Evolutionary conservation across 2,329 filamentous ascomycete genomes (phyloP).

Genomic region (Claviceps spartinae): DNA sequence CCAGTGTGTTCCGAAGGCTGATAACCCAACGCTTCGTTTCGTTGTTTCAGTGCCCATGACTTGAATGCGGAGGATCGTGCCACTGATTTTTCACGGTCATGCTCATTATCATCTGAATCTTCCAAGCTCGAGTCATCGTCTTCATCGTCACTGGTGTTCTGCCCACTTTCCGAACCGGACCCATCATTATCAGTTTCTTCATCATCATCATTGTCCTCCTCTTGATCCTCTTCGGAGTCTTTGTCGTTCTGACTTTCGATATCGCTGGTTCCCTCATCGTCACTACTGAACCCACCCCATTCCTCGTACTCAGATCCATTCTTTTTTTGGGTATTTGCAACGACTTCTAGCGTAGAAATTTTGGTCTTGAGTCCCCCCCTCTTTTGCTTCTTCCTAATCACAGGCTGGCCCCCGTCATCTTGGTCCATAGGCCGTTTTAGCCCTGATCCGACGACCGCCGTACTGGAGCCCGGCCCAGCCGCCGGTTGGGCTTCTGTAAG

Average conservation of each 20-base stretch:
- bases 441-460: slow-evolving; percentile 50
- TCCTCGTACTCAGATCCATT: slow-evolving; percentile 32
- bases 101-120: slow-evolving; percentile 14
- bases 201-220: slow-evolving; percentile 11
- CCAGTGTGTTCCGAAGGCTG: slow-evolving; percentile 30
- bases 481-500: neutral
- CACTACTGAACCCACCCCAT: slow-evolving; percentile 50
- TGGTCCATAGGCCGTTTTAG: slow-evolving; percentile 76
- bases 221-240: slow-evolving; percentile 14
- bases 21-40: slow-evolving; percentile 70
- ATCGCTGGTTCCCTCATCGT: slow-evolving; percentile 19
- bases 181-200: slow-evolving; percentile 20
- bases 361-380: slow-evolving; percentile 48
- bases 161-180: slow-evolving; percentile 7
- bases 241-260: slow-evolving; percentile 10
- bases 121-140: slow-evolving; percentile 21
- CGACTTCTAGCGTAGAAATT: slow-evolving; percentile 26
- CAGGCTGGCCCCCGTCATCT: slow-evolving; percentile 64
- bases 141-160: slow-evolving; percentile 14
- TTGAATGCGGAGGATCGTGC: slow-evolving; percentile 62
- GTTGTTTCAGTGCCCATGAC: slow-evolving; percentile 75
- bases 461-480: neutral
- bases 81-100: slow-evolving; percentile 16
- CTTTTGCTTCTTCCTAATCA: slow-evolving; percentile 73
- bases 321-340: slow-evolving; percentile 22